Conservation (phyloP, 2,329 filamentous ascomycete genomes). For the Xylaria arbuscula region DNA sequence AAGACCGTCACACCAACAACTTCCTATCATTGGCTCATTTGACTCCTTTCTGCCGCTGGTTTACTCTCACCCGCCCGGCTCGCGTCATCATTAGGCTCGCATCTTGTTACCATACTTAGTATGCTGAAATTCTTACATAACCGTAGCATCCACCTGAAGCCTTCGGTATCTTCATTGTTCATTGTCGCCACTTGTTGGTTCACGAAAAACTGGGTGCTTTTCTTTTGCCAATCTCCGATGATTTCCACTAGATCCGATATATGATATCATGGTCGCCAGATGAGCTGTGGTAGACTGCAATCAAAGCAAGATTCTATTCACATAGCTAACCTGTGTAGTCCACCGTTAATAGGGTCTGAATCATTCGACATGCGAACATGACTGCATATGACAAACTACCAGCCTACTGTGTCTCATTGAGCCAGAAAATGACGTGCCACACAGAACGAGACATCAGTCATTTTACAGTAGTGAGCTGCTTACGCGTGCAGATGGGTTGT, state of each 20-base stretch:
- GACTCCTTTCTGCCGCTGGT: slow-evolving; percentile 10
- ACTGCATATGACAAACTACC: slow-evolving; percentile 1
- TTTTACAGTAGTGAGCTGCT: slow-evolving; percentile 18
- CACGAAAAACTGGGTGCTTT: not conserved
- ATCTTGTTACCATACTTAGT: slow-evolving; percentile 22
- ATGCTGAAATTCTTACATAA: slow-evolving; percentile 11
- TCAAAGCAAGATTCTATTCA: not conserved
- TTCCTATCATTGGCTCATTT: slow-evolving; percentile 6
- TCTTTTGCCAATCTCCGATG: slow-evolving; percentile 23
- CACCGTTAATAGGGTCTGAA: slow-evolving; percentile 7
- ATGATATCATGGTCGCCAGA: slow-evolving; percentile 9
- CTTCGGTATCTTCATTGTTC: not conserved
- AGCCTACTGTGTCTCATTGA: too few species aligned
- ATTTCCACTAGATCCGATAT: not conserved
- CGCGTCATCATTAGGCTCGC: slow-evolving; percentile 13
- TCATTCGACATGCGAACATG: slow-evolving; percentile 14
- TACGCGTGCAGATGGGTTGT: slow-evolving; percentile 1
- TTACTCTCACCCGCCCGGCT: not conserved
- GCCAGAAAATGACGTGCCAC: slow-evolving; percentile 1
- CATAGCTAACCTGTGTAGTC: not conserved
- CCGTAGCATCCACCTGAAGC: slow-evolving; percentile 26
- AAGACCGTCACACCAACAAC: slow-evolving; percentile 21
- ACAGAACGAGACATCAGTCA: too few species aligned
- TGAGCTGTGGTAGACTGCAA: not conserved
- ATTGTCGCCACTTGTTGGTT: slow-evolving; percentile 3